Base-by-base conservation (phyloP, 208 protist species). In the Trypanosomatidae sp. region DNA sequence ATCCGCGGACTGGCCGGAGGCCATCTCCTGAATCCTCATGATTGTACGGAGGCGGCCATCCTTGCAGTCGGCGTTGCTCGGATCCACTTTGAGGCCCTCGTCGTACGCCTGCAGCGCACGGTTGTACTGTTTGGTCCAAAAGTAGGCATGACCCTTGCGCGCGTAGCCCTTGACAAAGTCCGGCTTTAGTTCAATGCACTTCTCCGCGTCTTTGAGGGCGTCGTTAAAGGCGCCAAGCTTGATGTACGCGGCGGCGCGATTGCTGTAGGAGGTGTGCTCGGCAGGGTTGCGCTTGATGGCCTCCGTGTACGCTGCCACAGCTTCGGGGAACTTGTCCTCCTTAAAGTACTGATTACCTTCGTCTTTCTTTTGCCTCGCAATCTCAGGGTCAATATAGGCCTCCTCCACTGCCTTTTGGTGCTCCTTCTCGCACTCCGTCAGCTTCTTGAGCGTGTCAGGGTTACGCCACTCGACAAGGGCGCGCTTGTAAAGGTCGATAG, bases 281-380 rank as follows among this genome's bases (percentile, higher is more conserved):
- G 82, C 83, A 43, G 98, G 97, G 71, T 99, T 98, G 50, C 98
- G 81, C 69, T 97, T 97, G 69, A 99, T 98, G 30, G 94, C 93
- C 82, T 97, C 94, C 17, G 91, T 93, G 87, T 99, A 99, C 44
- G 89, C 88, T 6, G 90, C 82, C 47, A 99, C 94, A 3, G 98
- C 98, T 64, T 99, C 97, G 33, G 94, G 90, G 70, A 96, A 99
- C 84, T 98, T 97, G 67, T 96, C 90, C 46, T 88, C 77, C 89
- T 99, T 98, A 86, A 99, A 99, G 47, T 97, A 84, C 22, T 88
- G 87, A 84, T 99, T 99, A 66, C 98, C 98, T 73, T 96, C 86
- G 28, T 97, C 91, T 74, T 98, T 97, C 79, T 91, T 98, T 83
- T 97, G 79, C 55, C 88, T 81, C 4, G 93, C 86, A 44, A 97